Conservation (phyloP, 129 eudicot genomes). For the Kitagawia praeruptora region DNA sequence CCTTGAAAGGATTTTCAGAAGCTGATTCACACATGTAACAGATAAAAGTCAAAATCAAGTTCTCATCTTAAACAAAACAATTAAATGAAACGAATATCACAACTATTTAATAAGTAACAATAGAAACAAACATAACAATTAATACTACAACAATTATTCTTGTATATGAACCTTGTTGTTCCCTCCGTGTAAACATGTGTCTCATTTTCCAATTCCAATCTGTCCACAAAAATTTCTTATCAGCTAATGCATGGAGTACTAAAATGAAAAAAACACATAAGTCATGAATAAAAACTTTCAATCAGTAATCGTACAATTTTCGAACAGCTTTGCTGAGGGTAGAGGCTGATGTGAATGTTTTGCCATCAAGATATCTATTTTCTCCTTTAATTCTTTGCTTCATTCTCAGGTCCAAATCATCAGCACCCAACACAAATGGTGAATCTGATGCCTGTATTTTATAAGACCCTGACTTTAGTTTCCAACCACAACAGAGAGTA, state of each 20-base stretch:
- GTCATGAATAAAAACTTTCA: neutral
- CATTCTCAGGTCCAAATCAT: constrained; percentile 77
- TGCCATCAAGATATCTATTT: constrained; percentile 71
- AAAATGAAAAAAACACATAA: neutral
- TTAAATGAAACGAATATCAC: too few relatives aligned
- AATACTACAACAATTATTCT: too few relatives aligned
- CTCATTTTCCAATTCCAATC: constrained; percentile 66
- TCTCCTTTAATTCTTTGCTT: constrained; percentile 73
- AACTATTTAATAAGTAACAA: too few relatives aligned
- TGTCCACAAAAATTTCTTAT: constrained; percentile 7
- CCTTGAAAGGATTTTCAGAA: too few relatives aligned
- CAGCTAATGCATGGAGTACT: neutral
- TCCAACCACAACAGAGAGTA: too few relatives aligned
- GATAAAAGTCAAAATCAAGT: too few relatives aligned
- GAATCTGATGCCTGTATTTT: constrained; percentile 65
- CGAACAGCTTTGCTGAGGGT: constrained; percentile 81
- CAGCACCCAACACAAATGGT: constrained; percentile 53
- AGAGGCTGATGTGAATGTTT: constrained; percentile 70
- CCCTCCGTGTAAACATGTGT: constrained; percentile 86
- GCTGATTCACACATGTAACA: too few relatives aligned
- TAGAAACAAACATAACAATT: too few relatives aligned
- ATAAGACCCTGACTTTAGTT: neutral
- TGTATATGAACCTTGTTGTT: constrained; percentile 65
- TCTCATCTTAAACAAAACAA: too few relatives aligned
- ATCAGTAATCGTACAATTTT: constrained; percentile 47